These are phyloP conservation scores for Fusarium siculi DNA, from an alignment of 2,329 filamentous ascomycete species.

Conservation along the genomic window DNA sequence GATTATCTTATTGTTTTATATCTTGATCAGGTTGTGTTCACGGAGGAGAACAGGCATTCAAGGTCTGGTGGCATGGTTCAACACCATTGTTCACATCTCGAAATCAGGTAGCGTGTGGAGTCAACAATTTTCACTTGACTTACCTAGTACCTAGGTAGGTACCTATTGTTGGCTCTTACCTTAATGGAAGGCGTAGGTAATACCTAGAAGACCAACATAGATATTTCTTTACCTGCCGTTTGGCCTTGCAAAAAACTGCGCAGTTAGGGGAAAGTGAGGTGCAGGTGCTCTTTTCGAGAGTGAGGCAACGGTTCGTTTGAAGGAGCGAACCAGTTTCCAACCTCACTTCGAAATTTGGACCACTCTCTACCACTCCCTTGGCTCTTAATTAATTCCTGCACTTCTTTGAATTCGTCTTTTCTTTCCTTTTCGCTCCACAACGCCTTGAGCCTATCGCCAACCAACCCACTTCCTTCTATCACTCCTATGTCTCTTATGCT, in stretches of 20 bases:
- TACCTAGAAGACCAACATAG: not conserved
- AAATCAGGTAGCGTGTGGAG: not conserved
- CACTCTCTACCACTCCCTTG: not conserved
- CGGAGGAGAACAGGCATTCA: not conserved
- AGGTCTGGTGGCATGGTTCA: not conserved
- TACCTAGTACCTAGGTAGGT: too few species aligned
- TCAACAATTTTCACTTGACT: not conserved
- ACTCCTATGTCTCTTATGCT: not conserved
- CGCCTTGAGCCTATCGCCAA: not conserved
- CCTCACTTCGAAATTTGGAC: not conserved
- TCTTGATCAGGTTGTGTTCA: not conserved
- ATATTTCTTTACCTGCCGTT: not conserved
- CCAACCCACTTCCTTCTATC: not conserved
- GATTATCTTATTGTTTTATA: not conserved
- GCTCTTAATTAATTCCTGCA: not conserved
- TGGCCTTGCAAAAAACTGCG: not conserved
- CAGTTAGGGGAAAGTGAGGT: not conserved
- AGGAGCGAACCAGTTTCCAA: constrained; percentile 6
- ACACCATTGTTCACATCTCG: not conserved
- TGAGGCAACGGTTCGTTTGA: not conserved
- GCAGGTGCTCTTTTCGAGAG: not conserved
- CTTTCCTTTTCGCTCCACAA: not conserved
- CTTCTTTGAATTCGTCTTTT: too few species aligned
- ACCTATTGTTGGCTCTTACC: not conserved
- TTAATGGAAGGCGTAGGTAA: not conserved